Percentiles rank a stretch among this genome's conserved stretches.
These are phyloP conservation scores for Kazachstania psychrophila DNA, from an alignment of 805 yeast genomes.

Conservation along the genomic window DNA sequence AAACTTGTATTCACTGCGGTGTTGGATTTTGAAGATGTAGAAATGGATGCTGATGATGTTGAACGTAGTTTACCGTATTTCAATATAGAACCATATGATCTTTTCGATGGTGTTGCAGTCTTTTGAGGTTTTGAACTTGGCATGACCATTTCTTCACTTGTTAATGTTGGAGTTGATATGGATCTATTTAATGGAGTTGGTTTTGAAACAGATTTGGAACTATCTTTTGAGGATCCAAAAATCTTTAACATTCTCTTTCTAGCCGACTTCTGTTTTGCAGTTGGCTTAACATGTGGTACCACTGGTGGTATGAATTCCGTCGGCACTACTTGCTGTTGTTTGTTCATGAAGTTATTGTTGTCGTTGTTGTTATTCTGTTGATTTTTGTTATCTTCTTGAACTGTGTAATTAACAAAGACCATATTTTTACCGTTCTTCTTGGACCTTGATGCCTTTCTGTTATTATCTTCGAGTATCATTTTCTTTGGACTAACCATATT, in stretches of 20 bases:
- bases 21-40: too few species aligned
- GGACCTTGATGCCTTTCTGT: slow-evolving; percentile 7
- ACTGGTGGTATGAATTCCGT: not conserved
- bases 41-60: not conserved
- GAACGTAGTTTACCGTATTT: slow-evolving; percentile 12
- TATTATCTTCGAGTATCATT: slow-evolving; percentile 20
- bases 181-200: slow-evolving; percentile 5
- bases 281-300: slow-evolving; percentile 1
- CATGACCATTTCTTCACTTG: slow-evolving; percentile 3
- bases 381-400: slow-evolving; percentile 15
- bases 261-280: slow-evolving; percentile 20
- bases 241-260: slow-evolving; percentile 27
- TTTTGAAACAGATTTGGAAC: not conserved
- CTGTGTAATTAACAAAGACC: slow-evolving; percentile 30
- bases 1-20: not conserved
- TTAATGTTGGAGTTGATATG: slow-evolving; percentile 5
- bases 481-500: slow-evolving; percentile 25
- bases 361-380: not conserved
- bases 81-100: slow-evolving; percentile 19
- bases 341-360: not conserved
- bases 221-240: slow-evolving; percentile 18
- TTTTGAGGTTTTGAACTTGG: slow-evolving; percentile 2
- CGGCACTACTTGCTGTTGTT: not conserved
- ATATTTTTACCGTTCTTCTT: slow-evolving; percentile 22
- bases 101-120: slow-evolving; percentile 7